These are phyloP conservation scores for Ceratonia siliqua DNA, from an alignment of 306 rosid species.

Conservation along the genomic window DNA sequence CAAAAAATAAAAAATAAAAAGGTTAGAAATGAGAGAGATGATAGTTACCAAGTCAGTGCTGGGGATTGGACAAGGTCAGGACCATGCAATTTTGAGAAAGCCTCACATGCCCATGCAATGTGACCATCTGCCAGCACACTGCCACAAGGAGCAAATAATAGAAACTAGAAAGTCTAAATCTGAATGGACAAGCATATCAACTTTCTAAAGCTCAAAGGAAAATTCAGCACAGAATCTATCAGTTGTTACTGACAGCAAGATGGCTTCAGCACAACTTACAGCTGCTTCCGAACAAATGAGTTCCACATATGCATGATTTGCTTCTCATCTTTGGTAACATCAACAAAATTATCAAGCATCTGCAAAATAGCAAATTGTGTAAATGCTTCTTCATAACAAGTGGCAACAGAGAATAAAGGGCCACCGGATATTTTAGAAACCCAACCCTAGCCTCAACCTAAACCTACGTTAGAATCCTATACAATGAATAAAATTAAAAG, in stretches of 20 bases:
- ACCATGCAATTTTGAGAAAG: slow-evolving; percentile 65
- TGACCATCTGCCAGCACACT: slow-evolving; percentile 86
- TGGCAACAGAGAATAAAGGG: background rate
- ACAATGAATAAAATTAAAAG: background rate
- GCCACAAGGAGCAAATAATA: slow-evolving; percentile 37
- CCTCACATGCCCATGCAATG: slow-evolving; percentile 81
- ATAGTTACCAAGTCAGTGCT: slow-evolving; percentile 55
- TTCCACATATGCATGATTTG: slow-evolving; percentile 78
- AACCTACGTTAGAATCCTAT: background rate
- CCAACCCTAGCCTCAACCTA: background rate
- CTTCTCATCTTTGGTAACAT: slow-evolving; percentile 59
- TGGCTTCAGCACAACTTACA: slow-evolving; percentile 38
- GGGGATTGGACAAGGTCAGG: slow-evolving; percentile 49
- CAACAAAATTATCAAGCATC: slow-evolving; percentile 75
- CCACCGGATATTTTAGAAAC: background rate
- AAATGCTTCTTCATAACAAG: slow-evolving; percentile 27
- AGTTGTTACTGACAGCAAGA: slow-evolving; percentile 1
- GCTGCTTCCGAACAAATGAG: slow-evolving; percentile 70
- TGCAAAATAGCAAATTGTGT: slow-evolving; percentile 40
- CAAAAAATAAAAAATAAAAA: too few relatives aligned
- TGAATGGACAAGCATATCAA: slow-evolving; percentile 23
- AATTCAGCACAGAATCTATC: background rate
- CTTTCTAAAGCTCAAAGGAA: slow-evolving; percentile 24
- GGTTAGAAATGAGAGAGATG: background rate
- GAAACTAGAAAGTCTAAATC: slow-evolving; percentile 20